These are phyloP conservation scores for Gnaphalium uliginosum DNA, from an alignment of 129 eudicot genomes.

Conservation along the genomic window DNA sequence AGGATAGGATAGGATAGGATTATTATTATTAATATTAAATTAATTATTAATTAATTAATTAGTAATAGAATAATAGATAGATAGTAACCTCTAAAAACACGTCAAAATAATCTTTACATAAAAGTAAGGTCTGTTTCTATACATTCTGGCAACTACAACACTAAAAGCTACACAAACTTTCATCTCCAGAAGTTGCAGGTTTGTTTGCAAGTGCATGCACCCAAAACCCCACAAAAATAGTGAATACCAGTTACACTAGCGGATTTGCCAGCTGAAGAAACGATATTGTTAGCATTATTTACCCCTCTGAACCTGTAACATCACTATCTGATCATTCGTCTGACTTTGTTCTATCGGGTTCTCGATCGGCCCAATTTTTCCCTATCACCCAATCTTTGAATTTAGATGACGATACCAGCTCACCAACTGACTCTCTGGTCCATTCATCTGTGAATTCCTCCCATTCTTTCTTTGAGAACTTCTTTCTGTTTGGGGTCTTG, in stretches of 20 bases:
- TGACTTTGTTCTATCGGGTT: constrained; percentile 49
- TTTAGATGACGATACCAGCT: constrained; percentile 71
- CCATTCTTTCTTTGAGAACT: constrained; percentile 71
- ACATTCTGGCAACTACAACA: too few relatives aligned
- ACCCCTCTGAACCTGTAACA: constrained; percentile 54
- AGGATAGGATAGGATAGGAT: too few relatives aligned
- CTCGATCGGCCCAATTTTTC: constrained; percentile 4
- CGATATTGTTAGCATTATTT: constrained; percentile 39
- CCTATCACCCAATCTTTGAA: constrained; percentile 74
- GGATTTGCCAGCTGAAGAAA: constrained; percentile 44
- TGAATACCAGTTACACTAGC: not conserved
- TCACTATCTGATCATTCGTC: constrained; percentile 52
- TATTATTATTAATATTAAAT: too few relatives aligned
- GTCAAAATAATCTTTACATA: too few relatives aligned
- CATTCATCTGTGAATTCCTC: constrained; percentile 72
- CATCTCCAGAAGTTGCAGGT: not conserved
- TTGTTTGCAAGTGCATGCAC: not conserved
- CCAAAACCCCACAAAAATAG: not conserved
- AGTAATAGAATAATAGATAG: too few relatives aligned
- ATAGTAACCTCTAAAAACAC: too few relatives aligned
- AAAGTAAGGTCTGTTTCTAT: too few relatives aligned
- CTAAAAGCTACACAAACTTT: constrained; percentile 23
- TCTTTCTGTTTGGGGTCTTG: constrained; percentile 67
- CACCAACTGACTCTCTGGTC: constrained; percentile 67
- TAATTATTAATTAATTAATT: too few relatives aligned